Base-by-base conservation (phyloP, 208 protist species). In the Herpetomonas samuelpessoai region DNA sequence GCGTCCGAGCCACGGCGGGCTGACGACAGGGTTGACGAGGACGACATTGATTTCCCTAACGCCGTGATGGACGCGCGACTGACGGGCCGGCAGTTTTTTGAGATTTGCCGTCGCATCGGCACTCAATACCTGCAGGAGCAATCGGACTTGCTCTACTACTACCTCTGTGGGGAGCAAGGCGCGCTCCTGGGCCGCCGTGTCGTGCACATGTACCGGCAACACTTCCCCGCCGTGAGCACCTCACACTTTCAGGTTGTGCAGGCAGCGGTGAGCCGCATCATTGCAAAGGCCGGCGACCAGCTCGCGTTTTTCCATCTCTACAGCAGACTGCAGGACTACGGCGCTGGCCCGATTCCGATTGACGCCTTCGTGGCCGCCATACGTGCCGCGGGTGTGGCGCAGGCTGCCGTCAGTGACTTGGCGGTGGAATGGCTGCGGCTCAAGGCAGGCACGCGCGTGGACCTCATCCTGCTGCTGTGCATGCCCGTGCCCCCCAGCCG, bases 391-490 rank as follows among this genome's bases (percentile, higher is more conserved):
- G 76, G 76, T 9, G 76, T 76, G 27, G 18, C 45, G n/a, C 59
- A 70, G 16, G 69, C 66, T 6, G 59, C 66, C 4, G 56, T 88
- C 4, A 66, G 65, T 16, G 83, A 91, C 61, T 51, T 88, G 0
- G 77, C 91, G 26, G 47, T 91, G 4, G 88, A 94, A 69, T 90
- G 82, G 78, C 54, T 94, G 67, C 81, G 88, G 2, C 80, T 88
- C 28, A 73, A 78, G 53, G 76, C 71, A 9, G 52, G 65, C 25
- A 82, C 77, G 25, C 74, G 82, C 2, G 75, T 82, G 4, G 76
- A 75, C 16, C 68, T 94, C 10, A 54, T 94, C 1, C 47, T 68
- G 0, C 26, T 74, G 28, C 71, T 94, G 18, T 83, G 76, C 49
- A 57, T 65, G 21, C 83, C 70, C 14, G 63, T 76, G 16, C 74